These are phyloP conservation scores for Trichosporon ovoides DNA, from an alignment of 1,284 basidiomycete genomes.

Conservation along the genomic window DNA sequence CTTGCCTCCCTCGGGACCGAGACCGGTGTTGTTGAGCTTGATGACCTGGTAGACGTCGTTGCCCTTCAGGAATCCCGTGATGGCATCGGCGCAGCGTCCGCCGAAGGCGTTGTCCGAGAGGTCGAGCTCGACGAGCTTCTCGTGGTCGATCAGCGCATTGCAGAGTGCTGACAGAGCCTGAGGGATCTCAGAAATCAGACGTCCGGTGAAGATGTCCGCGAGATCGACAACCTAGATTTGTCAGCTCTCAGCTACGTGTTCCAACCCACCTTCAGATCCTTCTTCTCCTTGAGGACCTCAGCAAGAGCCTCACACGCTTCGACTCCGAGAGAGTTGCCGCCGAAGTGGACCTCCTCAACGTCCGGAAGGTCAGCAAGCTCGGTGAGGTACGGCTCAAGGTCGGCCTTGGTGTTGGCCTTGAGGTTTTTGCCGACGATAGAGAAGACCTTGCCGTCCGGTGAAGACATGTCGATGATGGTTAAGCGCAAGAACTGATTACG, in stretches of 20 bases:
- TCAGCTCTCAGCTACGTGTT: neutral
- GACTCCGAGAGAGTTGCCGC: constrained; percentile 93
- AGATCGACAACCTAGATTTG: constrained; percentile 81
- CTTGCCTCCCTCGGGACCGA: constrained; percentile 81
- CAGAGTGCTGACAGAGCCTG: constrained; percentile 82
- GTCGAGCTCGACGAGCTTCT: constrained; percentile 78
- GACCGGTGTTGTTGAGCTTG: constrained; percentile 93
- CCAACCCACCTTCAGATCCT: constrained; percentile 61
- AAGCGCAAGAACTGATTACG: neutral
- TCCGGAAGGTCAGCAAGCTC: constrained; percentile 58
- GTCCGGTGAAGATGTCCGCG: constrained; percentile 96
- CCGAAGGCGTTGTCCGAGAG: constrained; percentile 97
- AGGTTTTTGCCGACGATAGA: constrained; percentile 69
- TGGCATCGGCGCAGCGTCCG: constrained; percentile 90
- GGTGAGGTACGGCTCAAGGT: constrained; percentile 73
- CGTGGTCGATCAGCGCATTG: constrained; percentile 73
- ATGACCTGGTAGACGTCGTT: constrained; percentile 76
- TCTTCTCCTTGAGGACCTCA: constrained; percentile 67
- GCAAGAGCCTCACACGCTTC: constrained; percentile 84
- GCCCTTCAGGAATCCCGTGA: constrained; percentile 79
- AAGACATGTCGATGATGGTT: constrained; percentile 19
- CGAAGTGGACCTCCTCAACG: constrained; percentile 84
- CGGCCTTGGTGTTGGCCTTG: constrained; percentile 73
- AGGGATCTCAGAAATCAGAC: constrained; percentile 93
- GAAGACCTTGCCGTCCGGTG: constrained; percentile 47